phyloP scores from a whole-genome alignment of 192 early-diverging fungal genomes.

The Geosiphon pyriformis region DNA sequence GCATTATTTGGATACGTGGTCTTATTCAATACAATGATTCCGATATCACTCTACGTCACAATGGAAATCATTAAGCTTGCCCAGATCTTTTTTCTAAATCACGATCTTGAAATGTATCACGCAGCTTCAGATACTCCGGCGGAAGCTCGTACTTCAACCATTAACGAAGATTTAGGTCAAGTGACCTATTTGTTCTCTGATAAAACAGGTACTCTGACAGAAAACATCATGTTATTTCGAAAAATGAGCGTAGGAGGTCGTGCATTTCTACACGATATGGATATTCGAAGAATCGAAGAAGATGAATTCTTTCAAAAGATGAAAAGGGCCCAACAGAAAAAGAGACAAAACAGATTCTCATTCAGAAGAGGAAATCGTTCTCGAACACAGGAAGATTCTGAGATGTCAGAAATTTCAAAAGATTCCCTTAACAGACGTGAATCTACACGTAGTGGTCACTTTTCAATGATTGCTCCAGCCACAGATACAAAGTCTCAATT shows the following conservation, averaged over 20 bases:
- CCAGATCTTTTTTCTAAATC: conserved; percentile 71
- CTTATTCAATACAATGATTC: conserved; percentile 81
- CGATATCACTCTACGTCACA: conserved; percentile 83
- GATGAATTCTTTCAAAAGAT: conserved; percentile 19
- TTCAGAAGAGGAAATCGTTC: background rate
- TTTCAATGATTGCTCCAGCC: conserved; percentile 22
- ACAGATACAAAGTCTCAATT: conserved; percentile 4
- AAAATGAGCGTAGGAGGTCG: conserved; percentile 59
- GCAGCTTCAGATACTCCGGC: conserved; percentile 63
- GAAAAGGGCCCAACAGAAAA: conserved; percentile 5
- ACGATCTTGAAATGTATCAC: conserved; percentile 78
- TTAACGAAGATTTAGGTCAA: conserved; percentile 86
- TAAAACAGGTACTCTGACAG: conserved; percentile 86
- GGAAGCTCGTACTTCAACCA: conserved; percentile 67
- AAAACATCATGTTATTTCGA: conserved; percentile 80
- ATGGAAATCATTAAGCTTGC: conserved; percentile 78
- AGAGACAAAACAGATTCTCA: background rate
- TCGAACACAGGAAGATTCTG: background rate
- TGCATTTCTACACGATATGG: conserved; percentile 56
- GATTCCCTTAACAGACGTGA: background rate
- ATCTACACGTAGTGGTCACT: conserved; percentile 5
- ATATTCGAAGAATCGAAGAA: conserved; percentile 38
- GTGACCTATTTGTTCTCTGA: conserved; percentile 87
- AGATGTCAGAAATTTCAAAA: background rate
- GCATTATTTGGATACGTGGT: conserved; percentile 68